Percentiles rank a stretch among this genome's conserved stretches.
These are phyloP conservation scores for Rhododendron williamsianum DNA, from an alignment of 148 eudicot species.

Conservation along the genomic window DNA sequence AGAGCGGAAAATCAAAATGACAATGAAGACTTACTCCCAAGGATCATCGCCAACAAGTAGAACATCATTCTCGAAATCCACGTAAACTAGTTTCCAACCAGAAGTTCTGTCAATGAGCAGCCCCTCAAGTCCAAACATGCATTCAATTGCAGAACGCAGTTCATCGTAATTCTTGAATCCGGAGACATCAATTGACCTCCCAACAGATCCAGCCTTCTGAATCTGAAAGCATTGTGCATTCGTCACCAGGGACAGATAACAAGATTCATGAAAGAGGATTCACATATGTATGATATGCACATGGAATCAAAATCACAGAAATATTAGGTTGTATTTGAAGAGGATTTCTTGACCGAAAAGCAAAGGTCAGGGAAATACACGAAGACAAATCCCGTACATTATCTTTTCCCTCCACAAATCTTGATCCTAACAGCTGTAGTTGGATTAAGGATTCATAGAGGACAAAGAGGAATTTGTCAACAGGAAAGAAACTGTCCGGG, in stretches of 20 bases:
- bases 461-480: background rate
- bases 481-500: background rate
- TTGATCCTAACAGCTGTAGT: background rate
- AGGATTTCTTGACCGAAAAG: background rate
- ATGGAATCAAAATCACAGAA: background rate
- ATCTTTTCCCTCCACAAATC: background rate
- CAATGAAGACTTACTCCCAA: slow-evolving; percentile 73
- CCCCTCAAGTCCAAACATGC: slow-evolving; percentile 89
- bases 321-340: background rate
- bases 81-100: slow-evolving; percentile 88
- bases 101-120: slow-evolving; percentile 30
- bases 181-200: slow-evolving; percentile 94
- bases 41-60: slow-evolving; percentile 98
- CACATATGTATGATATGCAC: background rate
- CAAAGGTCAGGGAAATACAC: background rate
- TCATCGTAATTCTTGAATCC: slow-evolving; percentile 76
- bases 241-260: background rate
- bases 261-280: background rate
- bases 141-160: slow-evolving; percentile 66
- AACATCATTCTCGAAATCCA: slow-evolving; percentile 89
- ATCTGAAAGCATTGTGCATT: slow-evolving; percentile 43
- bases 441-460: background rate
- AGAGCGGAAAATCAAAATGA: background rate
- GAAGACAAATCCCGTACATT: background rate
- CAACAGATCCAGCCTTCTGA: slow-evolving; percentile 97